phyloP scores from a whole-genome alignment of 768 basidiomycete species.

The Mycena galopus region DNA sequence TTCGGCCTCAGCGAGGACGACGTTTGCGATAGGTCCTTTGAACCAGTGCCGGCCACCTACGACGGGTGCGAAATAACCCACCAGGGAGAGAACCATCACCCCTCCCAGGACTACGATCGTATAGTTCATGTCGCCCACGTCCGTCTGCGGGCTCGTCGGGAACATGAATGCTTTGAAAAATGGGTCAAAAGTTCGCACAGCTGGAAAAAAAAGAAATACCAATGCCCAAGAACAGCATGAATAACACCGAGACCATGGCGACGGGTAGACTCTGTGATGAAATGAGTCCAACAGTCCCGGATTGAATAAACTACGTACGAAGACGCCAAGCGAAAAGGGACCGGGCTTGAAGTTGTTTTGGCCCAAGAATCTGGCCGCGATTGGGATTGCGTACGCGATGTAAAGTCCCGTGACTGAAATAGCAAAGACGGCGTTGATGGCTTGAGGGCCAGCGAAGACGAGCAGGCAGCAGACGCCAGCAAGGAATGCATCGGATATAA shows the following conservation, averaged over 20 bases:
- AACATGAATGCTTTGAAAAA: constrained; percentile 61
- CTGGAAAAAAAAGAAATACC: not conserved
- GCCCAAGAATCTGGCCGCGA: constrained; percentile 48
- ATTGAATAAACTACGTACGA: constrained; percentile 33
- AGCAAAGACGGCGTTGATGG: constrained; percentile 57
- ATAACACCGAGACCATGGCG: constrained; percentile 61
- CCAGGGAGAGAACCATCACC: constrained; percentile 61
- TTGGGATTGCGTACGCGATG: constrained; percentile 53
- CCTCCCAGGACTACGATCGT: constrained; percentile 70
- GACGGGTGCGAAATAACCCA: constrained; percentile 72
- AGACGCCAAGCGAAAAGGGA: constrained; percentile 54
- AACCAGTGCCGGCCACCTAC: constrained; percentile 36
- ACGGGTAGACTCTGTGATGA: constrained; percentile 59
- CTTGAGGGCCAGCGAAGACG: constrained; percentile 57
- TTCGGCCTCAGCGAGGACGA: constrained; percentile 13
- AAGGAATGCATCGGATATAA: constrained; percentile 53
- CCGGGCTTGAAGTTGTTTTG: constrained; percentile 51
- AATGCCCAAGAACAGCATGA: constrained; percentile 68
- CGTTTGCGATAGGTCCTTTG: constrained; percentile 29
- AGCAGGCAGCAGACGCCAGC: constrained; percentile 57
- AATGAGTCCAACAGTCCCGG: not conserved
- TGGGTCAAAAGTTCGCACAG: not conserved
- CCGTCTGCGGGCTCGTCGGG: constrained; percentile 60
- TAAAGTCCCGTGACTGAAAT: constrained; percentile 44
- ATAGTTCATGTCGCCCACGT: constrained; percentile 69